Base-by-base conservation (phyloP, 352 stramenopile species). In the Thalassiosira hispida region DNA sequence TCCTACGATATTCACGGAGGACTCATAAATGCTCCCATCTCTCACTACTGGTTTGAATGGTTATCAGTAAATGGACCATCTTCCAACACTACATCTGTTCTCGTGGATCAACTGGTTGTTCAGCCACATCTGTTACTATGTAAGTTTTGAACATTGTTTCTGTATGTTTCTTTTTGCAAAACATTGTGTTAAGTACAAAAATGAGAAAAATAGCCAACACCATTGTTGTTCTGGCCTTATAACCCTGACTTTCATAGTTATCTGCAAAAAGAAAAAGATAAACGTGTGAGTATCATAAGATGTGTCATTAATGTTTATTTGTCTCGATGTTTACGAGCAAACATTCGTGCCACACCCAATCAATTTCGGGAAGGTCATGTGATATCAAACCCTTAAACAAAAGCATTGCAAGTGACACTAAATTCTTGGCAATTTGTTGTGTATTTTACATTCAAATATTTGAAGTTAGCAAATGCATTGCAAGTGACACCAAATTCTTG, bases 11-110 rank as follows among this genome's bases (percentile, higher is more conserved):
- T 81, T 40, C 73, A 81, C 38, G 64, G 63, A n/a, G 73, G 64
- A 25, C 40, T 81, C 7, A 69, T 81, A n/a, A 71, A 77, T 67
- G 65, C 64, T n/a, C 73, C 73, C 35, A 61, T 81, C 31, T 65
- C 42, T 42, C 73, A 81, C 62, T 81, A 72, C 27, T 81, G 73
- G 73, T 81, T 72, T 42, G 73, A 81, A 57, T 81, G 57, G 57
- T 46, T 81, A 38, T 74, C 73, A 14, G 64, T 46, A 16, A 47
- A 81, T 51, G 73, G 73, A 31, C 73, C 73, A 29, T 64, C 57
- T 29, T 81, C 73, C 12, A 81, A 71, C 35, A 77, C 67, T 18
- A 53, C 57, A 57, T 81, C 73, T n/a, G 67, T 81, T 18, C 57
- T 81, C 1, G 49, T 81, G 14, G 73, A 81, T 63, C 73, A 81